Evolutionary conservation across 2,329 filamentous ascomycete genomes (phyloP).

Genomic region (Aspergillus aculeatus): DNA sequence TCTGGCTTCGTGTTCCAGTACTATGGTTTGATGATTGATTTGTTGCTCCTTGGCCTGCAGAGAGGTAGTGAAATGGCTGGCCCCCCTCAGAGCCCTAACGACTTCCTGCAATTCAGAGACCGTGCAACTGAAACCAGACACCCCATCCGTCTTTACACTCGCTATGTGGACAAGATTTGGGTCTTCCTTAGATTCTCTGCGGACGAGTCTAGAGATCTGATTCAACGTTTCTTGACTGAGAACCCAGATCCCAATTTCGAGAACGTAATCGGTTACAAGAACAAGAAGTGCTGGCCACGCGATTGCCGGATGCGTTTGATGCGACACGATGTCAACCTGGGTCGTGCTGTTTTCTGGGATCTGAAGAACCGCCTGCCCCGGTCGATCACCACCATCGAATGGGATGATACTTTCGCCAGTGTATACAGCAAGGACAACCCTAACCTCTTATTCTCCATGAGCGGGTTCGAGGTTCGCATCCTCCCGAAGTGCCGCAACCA

Average conservation of each 20-base stretch:
- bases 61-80: slow-evolving; percentile 97
- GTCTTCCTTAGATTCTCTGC: slow-evolving; percentile 92
- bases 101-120: slow-evolving; percentile 96
- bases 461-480: slow-evolving; percentile 94
- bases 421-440: slow-evolving; percentile 98
- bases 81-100: slow-evolving; percentile 88
- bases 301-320: slow-evolving; percentile 97
- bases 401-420: slow-evolving; percentile 97
- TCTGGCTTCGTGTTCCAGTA: slow-evolving; percentile 99
- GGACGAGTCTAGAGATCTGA: slow-evolving; percentile 91
- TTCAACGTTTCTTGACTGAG: slow-evolving; percentile 95
- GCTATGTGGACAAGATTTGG: slow-evolving; percentile 98
- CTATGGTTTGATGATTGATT: slow-evolving; percentile 92
- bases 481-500: slow-evolving; percentile 91
- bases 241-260: slow-evolving; percentile 99
- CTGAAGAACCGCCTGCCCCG: slow-evolving; percentile 93
- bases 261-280: slow-evolving; percentile 98
- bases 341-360: slow-evolving; percentile 97
- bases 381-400: slow-evolving; percentile 95
- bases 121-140: slow-evolving; percentile 88
- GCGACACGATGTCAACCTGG: slow-evolving; percentile 97
- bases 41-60: slow-evolving; percentile 86
- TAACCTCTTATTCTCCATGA: slow-evolving; percentile 96
- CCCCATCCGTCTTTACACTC: slow-evolving; percentile 93
- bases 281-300: slow-evolving; percentile 99